phyloP scores from a whole-genome alignment of 352 stramenopile species.

The Globisporangium nunn region DNA sequence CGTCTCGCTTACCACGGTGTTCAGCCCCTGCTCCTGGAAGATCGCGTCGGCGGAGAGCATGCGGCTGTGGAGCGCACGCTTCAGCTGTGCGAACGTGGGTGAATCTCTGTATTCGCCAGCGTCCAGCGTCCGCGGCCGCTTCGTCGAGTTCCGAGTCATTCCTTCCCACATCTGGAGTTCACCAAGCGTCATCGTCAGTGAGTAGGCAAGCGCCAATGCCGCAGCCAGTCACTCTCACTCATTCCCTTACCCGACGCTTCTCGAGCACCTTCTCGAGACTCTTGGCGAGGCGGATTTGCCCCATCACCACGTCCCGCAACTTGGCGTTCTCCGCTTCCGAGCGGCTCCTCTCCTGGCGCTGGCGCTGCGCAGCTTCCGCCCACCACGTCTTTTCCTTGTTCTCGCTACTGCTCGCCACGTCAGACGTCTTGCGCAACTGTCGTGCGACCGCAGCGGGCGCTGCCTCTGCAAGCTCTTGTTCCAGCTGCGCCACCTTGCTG shows the following conservation, averaged over 20 bases:
- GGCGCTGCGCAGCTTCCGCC: not conserved
- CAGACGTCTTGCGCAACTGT: too few relatives aligned
- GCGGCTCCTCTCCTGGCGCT: not conserved
- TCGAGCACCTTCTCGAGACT: slow-evolving; percentile 18
- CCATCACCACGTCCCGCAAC: slow-evolving; percentile 5
- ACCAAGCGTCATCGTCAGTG: not conserved
- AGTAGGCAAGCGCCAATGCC: too few relatives aligned
- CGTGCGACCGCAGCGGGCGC: too few relatives aligned
- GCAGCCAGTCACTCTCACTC: too few relatives aligned
- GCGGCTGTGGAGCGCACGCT: not conserved
- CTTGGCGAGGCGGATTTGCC: slow-evolving; percentile 12
- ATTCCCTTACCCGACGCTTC: slow-evolving; percentile 9
- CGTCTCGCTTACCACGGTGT: not conserved
- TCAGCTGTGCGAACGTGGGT: slow-evolving; percentile 1
- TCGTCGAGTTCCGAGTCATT: not conserved
- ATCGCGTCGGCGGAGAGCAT: not conserved
- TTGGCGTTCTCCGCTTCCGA: slow-evolving; percentile 1
- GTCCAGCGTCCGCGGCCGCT: too few relatives aligned
- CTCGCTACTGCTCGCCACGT: not conserved
- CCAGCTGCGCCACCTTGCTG: slow-evolving; percentile 1
- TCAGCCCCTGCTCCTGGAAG: slow-evolving; percentile 1
- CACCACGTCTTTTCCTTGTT: not conserved
- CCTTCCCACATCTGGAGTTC: slow-evolving; percentile 1
- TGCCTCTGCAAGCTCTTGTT: not conserved
- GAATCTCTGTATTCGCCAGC: not conserved